These are phyloP conservation scores for Russula lepida DNA, from an alignment of 768 basidiomycete genomes.

Conservation along the genomic window DNA sequence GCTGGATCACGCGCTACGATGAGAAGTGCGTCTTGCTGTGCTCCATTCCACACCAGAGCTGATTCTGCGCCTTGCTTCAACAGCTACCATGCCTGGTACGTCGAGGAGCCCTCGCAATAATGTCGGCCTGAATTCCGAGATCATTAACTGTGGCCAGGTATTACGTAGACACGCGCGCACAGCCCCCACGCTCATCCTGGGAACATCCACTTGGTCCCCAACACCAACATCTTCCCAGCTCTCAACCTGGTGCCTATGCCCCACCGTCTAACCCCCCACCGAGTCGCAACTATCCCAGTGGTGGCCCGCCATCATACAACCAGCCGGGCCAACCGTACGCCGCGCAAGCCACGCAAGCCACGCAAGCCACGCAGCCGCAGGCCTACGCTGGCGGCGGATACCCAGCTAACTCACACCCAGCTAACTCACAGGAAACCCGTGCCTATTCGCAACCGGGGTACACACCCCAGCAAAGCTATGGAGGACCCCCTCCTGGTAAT, in stretches of 20 bases:
- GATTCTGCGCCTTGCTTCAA: conserved; percentile 19
- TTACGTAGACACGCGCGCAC: conserved; percentile 60
- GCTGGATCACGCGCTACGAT: conserved; percentile 66
- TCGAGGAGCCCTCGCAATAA: conserved; percentile 5
- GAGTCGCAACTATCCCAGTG: conserved; percentile 19
- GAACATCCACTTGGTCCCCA: conserved; percentile 52
- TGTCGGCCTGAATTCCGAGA: background rate
- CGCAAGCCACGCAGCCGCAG: conserved; percentile 11
- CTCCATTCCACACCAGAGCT: conserved; percentile 22
- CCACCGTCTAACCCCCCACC: conserved; percentile 42
- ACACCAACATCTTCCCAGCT: conserved; percentile 28
- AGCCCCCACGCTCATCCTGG: conserved; percentile 63
- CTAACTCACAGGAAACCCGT: background rate
- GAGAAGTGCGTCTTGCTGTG: conserved; percentile 42
- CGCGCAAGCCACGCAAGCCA: conserved; percentile 15
- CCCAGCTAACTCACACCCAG: conserved; percentile 16
- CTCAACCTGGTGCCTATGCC: conserved; percentile 29
- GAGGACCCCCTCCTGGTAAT: conserved; percentile 21
- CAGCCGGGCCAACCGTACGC: conserved; percentile 26
- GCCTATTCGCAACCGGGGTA: background rate
- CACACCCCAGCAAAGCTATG: background rate
- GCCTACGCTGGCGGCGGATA: conserved; percentile 25
- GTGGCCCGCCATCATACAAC: background rate
- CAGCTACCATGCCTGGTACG: conserved; percentile 62
- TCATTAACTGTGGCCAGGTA: conserved; percentile 41